phyloP scores from a whole-genome alignment of 108 stramenopile genomes.

The Nitzschia sp. region DNA sequence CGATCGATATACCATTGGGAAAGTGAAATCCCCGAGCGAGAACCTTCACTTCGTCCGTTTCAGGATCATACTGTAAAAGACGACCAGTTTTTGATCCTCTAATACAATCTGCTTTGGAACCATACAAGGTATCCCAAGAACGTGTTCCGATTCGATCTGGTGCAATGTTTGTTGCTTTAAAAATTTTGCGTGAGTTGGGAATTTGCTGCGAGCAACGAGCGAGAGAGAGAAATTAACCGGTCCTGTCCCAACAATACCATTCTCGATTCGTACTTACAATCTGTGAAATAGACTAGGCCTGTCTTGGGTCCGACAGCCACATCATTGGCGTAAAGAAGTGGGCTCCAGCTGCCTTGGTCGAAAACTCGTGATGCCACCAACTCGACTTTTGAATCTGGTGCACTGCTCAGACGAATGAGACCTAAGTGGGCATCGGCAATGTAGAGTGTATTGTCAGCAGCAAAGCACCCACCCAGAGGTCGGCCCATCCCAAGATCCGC shows the following conservation, averaged over 20 bases:
- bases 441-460: conserved; percentile 51
- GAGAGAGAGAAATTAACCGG: neutral
- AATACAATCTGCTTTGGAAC: conserved; percentile 53
- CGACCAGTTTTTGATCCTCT: conserved; percentile 52
- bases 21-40: conserved; percentile 51
- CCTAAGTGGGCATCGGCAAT: conserved; percentile 65
- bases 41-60: conserved; percentile 50
- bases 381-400: conserved; percentile 48
- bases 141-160: conserved; percentile 8
- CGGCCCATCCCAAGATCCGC: conserved; percentile 54
- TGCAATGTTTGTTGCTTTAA: conserved; percentile 28
- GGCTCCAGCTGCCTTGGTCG: conserved; percentile 24
- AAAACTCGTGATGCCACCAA: conserved; percentile 53
- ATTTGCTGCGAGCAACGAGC: neutral
- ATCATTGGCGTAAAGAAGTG: conserved; percentile 59
- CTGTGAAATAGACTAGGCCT: conserved; percentile 70
- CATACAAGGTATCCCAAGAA: conserved; percentile 60
- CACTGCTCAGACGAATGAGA: conserved; percentile 41
- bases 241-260: no score
- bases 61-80: conserved; percentile 57
- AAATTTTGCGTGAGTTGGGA: neutral
- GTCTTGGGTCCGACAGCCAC: conserved; percentile 57
- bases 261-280: conserved; percentile 32
- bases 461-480: conserved; percentile 63
- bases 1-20: conserved; percentile 58